Percentiles rank a stretch among this genome's conserved stretches.
Conservation (phyloP, 176 grass and related monocot genomes). For the Carex cristatella region DNA sequence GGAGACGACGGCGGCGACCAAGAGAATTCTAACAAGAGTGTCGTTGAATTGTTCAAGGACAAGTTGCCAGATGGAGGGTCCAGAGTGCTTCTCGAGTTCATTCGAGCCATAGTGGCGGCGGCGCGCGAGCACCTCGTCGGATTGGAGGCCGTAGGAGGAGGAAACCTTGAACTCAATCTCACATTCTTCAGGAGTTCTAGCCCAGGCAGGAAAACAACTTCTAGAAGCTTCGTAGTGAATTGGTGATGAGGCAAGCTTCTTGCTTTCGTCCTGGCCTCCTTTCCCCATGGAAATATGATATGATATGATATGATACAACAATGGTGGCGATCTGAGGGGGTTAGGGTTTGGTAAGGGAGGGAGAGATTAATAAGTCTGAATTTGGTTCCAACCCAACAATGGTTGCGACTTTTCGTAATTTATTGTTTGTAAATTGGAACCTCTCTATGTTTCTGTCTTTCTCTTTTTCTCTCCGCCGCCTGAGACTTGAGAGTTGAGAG, state of each 20-base stretch:
- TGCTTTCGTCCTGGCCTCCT: constrained; percentile 30
- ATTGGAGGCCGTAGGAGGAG: constrained; percentile 20
- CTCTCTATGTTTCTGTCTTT: not conserved
- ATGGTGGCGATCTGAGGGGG: not conserved
- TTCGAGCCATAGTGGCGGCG: constrained; percentile 37
- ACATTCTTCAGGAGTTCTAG: constrained; percentile 49
- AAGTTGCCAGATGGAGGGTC: constrained; percentile 56
- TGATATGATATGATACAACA: no score
- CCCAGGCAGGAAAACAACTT: constrained; percentile 71
- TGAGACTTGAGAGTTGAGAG: not conserved
- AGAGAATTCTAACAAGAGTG: constrained; percentile 82
- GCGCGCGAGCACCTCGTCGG: constrained; percentile 32
- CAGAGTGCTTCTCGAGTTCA: constrained; percentile 78
- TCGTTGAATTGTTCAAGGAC: constrained; percentile 71
- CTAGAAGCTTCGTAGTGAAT: not conserved
- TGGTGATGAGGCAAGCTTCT: not conserved
- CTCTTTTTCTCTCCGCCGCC: not conserved
- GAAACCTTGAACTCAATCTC: constrained; percentile 28
- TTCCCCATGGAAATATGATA: constrained; percentile 45
- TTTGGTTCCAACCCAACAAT: not conserved
- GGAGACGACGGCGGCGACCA: constrained; percentile 74
- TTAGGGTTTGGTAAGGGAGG: not conserved
- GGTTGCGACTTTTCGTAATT: not conserved
- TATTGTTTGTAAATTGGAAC: not conserved
- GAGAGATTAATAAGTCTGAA: not conserved